Base-by-base conservation (phyloP, 2,329 filamentous ascomycete genomes). In the Cyphellophora europaea region DNA sequence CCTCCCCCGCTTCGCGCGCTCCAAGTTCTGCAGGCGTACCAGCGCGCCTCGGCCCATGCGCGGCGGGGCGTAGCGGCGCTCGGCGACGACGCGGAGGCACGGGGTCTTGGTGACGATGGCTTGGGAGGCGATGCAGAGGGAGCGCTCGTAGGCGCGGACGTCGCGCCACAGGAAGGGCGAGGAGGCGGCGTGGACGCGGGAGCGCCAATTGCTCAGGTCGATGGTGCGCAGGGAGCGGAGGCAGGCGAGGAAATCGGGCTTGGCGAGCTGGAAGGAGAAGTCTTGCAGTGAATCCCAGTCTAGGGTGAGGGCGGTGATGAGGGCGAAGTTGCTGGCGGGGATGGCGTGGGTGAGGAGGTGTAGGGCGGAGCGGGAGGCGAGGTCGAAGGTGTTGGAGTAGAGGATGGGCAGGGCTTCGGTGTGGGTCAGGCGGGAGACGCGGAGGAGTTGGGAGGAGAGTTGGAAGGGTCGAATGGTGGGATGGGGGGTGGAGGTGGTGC, bases 401-500 rank as follows among this genome's bases (percentile, higher is more conserved):
- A 44, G 42, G 30, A 38, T 16, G 13, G 39, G 36, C 5, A 30
- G 10, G n/a, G 38, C 39, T 37, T 42, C 39, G 17, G 4, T 14
- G 12, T 33, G 38, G 17, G 36, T 33, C 19, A 34, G 23, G 3
- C 21, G 31, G 17, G 35, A 41, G 5, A 21, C 21, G 11, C 32
- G 30, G 36, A 50, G 50, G 48, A 55, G 48, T 53, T 53, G 50
- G 33, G 37, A 33, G 21, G 34, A 41, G 21, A 45, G 37, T 19
- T 30, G 36, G 23, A 27, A 50, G 48, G 47, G 42, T 48, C 43
- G 45, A 51, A 5, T 30, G 5, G 17, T 25, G 23, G 25, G 21
- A n/a, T 11, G 27, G 19, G 11, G 33, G 5, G 21, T 14, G n/a
- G 19, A 5, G 16, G 18, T 32, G n/a, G 31, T 30, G 8, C 21